Evolutionary conservation across 1,284 basidiomycete species (phyloP).

Genomic region (Rhodotorula sp.): DNA sequence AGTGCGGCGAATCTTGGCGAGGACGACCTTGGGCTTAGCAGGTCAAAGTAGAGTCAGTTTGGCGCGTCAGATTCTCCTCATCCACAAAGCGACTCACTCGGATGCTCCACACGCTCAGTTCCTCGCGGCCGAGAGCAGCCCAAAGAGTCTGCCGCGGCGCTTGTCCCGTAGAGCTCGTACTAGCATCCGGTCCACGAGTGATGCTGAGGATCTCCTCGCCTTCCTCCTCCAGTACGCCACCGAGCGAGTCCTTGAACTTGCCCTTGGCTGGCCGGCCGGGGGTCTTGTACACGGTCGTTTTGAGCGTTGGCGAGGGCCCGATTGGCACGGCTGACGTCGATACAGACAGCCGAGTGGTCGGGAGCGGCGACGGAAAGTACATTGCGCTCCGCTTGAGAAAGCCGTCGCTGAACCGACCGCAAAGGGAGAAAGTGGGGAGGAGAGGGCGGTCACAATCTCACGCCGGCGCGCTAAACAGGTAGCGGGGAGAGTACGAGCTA

Average conservation of each 20-base stretch:
- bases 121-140: conserved; percentile 33
- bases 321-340: conserved; percentile 32
- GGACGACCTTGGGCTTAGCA: conserved; percentile 34
- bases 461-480: not conserved
- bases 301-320: conserved; percentile 18
- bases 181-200: conserved; percentile 11
- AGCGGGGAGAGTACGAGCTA: not conserved
- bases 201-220: conserved; percentile 37
- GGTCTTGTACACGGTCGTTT: conserved; percentile 27
- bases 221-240: conserved; percentile 39
- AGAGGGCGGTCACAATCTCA: not conserved
- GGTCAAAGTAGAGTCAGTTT: too few species aligned
- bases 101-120: conserved; percentile 34
- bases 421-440: not conserved
- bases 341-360: conserved; percentile 33
- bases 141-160: conserved; percentile 13
- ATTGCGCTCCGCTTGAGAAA: not conserved
- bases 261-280: conserved; percentile 23
- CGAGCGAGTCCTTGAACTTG: conserved; percentile 36
- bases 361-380: conserved; percentile 38
- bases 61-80: too few species aligned
- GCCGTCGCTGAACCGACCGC: not conserved
- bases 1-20: conserved; percentile 35
- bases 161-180: not conserved
- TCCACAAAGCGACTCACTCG: conserved; percentile 13